Evolutionary conservation across 176 grass and related monocot genomes (phyloP).

Genomic region (Carex scoparia): DNA sequence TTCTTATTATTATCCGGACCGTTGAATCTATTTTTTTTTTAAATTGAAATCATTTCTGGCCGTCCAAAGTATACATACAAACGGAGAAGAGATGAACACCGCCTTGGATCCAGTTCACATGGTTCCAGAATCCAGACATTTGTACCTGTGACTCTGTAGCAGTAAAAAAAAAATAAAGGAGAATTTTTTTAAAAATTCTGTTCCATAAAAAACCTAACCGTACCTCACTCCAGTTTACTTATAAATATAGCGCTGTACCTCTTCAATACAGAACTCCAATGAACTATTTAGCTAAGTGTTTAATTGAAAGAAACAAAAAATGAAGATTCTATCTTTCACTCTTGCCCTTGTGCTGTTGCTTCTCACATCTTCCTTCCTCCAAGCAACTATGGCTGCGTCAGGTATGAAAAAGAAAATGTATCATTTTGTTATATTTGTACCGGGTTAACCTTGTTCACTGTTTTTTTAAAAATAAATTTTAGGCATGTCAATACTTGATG

Average conservation of each 20-base stretch:
- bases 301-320: constrained; percentile 12
- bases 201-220: not conserved
- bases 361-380: constrained; percentile 30
- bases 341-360: constrained; percentile 29
- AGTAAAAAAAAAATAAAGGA: not conserved
- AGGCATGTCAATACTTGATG: not conserved
- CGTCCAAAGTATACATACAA: not conserved
- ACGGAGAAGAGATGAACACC: not conserved
- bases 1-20: not conserved
- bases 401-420: constrained; percentile 18
- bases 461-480: not conserved
- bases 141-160: not conserved
- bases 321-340: constrained; percentile 23
- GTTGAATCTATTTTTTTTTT: not conserved
- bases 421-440: not conserved
- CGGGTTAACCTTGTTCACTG: not conserved
- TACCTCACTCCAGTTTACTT: not conserved
- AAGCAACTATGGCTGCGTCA: constrained; percentile 26
- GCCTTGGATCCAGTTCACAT: constrained; percentile 1
- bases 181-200: not conserved
- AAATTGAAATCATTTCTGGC: not conserved
- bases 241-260: not conserved
- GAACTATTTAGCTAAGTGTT: not conserved
- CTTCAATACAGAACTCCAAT: not conserved
- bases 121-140: constrained; percentile 7